A percentile compares a stretch with the other conserved stretches of the same genome.
phyloP scores from a whole-genome alignment of 2,329 filamentous ascomycete genomes.

The Cryphonectria parasitica region DNA sequence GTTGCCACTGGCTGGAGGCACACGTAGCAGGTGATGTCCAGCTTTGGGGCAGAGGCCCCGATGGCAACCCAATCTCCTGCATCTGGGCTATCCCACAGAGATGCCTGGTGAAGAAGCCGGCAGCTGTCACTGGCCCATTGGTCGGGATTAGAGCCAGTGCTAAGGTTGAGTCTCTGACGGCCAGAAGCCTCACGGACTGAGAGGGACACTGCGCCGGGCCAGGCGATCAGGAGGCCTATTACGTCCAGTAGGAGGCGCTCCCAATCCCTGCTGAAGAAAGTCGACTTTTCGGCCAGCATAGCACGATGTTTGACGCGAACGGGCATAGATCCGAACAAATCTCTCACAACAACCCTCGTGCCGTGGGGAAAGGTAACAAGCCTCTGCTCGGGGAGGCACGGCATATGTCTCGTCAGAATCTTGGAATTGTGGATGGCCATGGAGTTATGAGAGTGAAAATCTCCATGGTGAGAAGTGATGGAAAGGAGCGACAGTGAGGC shows the following conservation, averaged over 20 bases:
- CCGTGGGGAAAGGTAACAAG: slow-evolving; percentile 65
- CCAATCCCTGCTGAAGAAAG: slow-evolving; percentile 67
- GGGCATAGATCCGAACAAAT: slow-evolving; percentile 89
- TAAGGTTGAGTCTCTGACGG: slow-evolving; percentile 44
- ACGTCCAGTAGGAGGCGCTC: slow-evolving; percentile 62
- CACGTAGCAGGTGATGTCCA: slow-evolving; percentile 72
- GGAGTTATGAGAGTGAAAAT: slow-evolving; percentile 64
- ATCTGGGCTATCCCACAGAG: slow-evolving; percentile 59
- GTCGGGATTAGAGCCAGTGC: slow-evolving; percentile 14
- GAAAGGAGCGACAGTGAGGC: slow-evolving; percentile 76
- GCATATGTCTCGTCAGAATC: slow-evolving; percentile 65
- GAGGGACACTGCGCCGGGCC: slow-evolving; percentile 60
- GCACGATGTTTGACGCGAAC: slow-evolving; percentile 84
- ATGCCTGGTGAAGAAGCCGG: slow-evolving; percentile 67
- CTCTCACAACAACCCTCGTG: slow-evolving; percentile 74
- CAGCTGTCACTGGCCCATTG: slow-evolving; percentile 20
- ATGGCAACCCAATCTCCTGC: slow-evolving; percentile 69
- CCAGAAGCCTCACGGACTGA: slow-evolving; percentile 56
- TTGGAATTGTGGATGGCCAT: slow-evolving; percentile 73
- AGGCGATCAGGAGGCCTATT: slow-evolving; percentile 71
- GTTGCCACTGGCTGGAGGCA: slow-evolving; percentile 72
- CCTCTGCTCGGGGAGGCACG: slow-evolving; percentile 62
- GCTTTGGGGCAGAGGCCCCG: slow-evolving; percentile 63
- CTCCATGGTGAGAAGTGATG: slow-evolving; percentile 71
- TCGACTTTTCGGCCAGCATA: slow-evolving; percentile 52